Evolutionary conservation across 2,329 filamentous ascomycete genomes (phyloP).

Genomic region (Pseudocercospora ulei): DNA sequence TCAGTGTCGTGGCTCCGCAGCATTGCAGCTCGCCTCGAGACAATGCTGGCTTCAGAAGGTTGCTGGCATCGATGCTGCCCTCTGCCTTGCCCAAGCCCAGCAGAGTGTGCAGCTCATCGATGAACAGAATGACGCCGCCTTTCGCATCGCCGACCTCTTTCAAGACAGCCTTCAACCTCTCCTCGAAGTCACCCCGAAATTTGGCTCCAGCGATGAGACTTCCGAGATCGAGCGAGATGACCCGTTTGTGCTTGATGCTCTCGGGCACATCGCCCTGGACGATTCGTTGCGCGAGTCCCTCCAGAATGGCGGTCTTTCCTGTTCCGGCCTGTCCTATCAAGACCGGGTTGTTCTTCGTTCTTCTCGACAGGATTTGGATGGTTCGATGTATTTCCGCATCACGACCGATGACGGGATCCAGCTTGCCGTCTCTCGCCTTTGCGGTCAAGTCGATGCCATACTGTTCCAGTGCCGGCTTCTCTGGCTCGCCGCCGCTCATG

Average conservation of each 20-base stretch:
- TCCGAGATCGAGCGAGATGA: constrained; percentile 78
- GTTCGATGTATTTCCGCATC: constrained; percentile 87
- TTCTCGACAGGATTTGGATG: constrained; percentile 81
- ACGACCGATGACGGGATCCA: constrained; percentile 91
- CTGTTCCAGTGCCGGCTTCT: constrained; percentile 83
- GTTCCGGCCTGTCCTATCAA: constrained; percentile 86
- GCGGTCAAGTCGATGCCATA: constrained; percentile 86
- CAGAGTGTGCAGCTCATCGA: constrained; percentile 86
- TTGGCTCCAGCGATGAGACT: constrained; percentile 92
- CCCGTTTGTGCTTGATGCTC: constrained; percentile 86
- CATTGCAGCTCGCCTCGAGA: constrained; percentile 88
- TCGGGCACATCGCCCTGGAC: constrained; percentile 89
- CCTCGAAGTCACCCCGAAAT: constrained; percentile 92
- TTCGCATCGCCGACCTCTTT: constrained; percentile 84
- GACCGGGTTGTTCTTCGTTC: constrained; percentile 94
- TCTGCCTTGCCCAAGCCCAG: constrained; percentile 90
- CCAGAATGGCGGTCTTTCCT: constrained; percentile 86
- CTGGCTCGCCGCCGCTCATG: constrained; percentile 59
- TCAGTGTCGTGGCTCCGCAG: constrained; percentile 86
- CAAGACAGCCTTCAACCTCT: constrained; percentile 79
- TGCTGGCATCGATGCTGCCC: constrained; percentile 92
- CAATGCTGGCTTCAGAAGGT: constrained; percentile 86
- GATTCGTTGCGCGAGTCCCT: constrained; percentile 82
- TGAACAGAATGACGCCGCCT: constrained; percentile 84
- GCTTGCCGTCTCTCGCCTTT: constrained; percentile 72